Evolutionary conservation across 176 grass and related monocot species (phyloP), one percentile per base, ranked within the genome.

Genomic region (Lolium rigidum): DNA sequence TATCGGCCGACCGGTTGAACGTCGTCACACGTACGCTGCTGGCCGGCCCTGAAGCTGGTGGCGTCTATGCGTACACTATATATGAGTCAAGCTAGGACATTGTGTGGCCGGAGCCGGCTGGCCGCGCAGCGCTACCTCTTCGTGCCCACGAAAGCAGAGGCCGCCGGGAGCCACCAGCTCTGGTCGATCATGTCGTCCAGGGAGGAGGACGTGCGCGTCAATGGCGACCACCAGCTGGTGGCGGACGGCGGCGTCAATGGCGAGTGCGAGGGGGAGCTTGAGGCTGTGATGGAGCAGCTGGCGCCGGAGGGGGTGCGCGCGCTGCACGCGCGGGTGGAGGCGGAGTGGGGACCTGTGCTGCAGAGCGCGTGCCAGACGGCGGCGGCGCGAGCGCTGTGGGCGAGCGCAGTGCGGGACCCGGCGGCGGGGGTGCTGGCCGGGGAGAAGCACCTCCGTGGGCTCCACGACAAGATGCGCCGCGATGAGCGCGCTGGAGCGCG

Each of bases 351-450:
- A 0, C 92, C 84, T 44, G 83, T 98, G 75, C 91, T 92, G 84
- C 92, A 91, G 88, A 95, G 90, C 79, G 91, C 96, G 58, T 95
- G 96, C 86, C 96, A 98, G 94, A 98, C 93, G 80, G 96, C 96
- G 54, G 96, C 96, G 35, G 94, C 66, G 56, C 90, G 96, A 7
- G 96, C 96, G 26, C 78, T 95, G 84, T 98, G 96, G 96, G 74
- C 41, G 10, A 67, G 79, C 49, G 93, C 84, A 0, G 82, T 98
- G 12, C 85, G 88, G 6, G 96, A 98, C 75, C 96, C 96, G 24
- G 74, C 94, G 44, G 96, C 96, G 0, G 93, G 50, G 3, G 84
- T 98, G 77, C 90, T 98, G 12, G 92, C 93, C 6, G 96, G 96
- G 11, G 96, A 95, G 88, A 70, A 74, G 13, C 92, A 89, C 84